A percentile compares a stretch with the other conserved stretches of the same genome.
Conservation (phyloP, 2,329 filamentous ascomycete species). For the Diplodia intermedia region DNA sequence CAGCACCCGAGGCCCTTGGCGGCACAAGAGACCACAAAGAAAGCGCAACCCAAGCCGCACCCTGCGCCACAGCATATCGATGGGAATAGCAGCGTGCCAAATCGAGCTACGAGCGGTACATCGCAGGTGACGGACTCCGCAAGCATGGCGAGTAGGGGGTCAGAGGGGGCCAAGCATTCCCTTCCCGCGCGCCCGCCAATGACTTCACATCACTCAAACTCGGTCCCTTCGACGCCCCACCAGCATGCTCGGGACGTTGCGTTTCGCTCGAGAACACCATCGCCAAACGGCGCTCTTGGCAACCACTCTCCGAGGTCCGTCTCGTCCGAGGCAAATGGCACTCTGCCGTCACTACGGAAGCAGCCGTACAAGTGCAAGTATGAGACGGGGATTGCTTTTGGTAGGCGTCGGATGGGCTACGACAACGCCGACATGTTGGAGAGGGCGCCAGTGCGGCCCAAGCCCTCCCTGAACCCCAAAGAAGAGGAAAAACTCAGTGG, state of each 20-base stretch:
- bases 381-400: conserved; percentile 83
- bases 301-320: conserved; percentile 89
- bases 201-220: conserved; percentile 76
- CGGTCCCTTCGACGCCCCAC: conserved; percentile 90
- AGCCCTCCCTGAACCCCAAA: conserved; percentile 55
- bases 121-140: conserved; percentile 48
- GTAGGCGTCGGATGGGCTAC: conserved; percentile 89
- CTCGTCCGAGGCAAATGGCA: conserved; percentile 84
- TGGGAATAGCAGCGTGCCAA: conserved; percentile 46
- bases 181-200: conserved; percentile 56
- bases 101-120: conserved; percentile 46
- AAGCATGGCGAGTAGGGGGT: conserved; percentile 42
- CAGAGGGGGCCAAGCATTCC: conserved; percentile 38
- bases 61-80: conserved; percentile 44
- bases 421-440: conserved; percentile 84
- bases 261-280: conserved; percentile 78
- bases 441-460: conserved; percentile 70
- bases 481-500: conserved; percentile 66
- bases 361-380: conserved; percentile 77
- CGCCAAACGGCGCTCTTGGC: conserved; percentile 73
- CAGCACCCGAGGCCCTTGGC: conserved; percentile 30
- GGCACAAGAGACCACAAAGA: conserved; percentile 38
- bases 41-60: conserved; percentile 38
- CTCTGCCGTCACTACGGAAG: conserved; percentile 70
- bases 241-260: conserved; percentile 85